These are phyloP conservation scores for Cardamine resedifolia DNA, from an alignment of 345 rosid species.

Conservation along the genomic window DNA sequence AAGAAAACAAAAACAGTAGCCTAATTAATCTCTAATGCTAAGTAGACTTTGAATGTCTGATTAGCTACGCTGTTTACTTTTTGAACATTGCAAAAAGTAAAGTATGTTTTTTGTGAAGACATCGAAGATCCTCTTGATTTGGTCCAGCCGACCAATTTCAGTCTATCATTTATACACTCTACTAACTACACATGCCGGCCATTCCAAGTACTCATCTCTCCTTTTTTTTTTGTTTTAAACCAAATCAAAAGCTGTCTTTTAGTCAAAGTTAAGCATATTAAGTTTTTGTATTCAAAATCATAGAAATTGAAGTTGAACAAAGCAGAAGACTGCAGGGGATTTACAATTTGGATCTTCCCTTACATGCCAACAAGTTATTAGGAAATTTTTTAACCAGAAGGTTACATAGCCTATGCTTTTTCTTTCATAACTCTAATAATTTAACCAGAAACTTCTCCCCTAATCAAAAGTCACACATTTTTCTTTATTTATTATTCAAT, in stretches of 20 bases:
- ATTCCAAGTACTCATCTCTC: background rate
- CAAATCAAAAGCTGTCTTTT: constrained; percentile 15
- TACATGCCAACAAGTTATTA: constrained; percentile 12
- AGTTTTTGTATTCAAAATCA: background rate
- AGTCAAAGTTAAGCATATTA: background rate
- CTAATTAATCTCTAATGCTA: background rate
- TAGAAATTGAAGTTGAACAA: background rate
- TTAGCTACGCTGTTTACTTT: constrained; percentile 16
- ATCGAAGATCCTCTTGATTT: constrained; percentile 20
- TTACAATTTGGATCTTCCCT: background rate
- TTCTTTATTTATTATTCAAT: background rate
- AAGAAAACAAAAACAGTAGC: background rate
- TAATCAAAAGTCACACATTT: background rate
- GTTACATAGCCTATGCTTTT: background rate
- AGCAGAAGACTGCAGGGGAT: background rate
- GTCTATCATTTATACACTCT: constrained; percentile 9
- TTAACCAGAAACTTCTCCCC: constrained; percentile 7
- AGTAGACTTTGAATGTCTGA: background rate
- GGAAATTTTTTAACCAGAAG: no score
- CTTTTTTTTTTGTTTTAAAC: background rate
- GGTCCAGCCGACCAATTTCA: constrained; percentile 27
- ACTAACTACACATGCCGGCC: constrained; percentile 34
- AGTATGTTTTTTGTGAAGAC: background rate
- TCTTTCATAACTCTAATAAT: background rate
- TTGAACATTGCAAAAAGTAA: constrained; percentile 10